These are phyloP conservation scores for Xylariaceae sp. DNA, from an alignment of 2,329 filamentous ascomycete species.

Conservation along the genomic window DNA sequence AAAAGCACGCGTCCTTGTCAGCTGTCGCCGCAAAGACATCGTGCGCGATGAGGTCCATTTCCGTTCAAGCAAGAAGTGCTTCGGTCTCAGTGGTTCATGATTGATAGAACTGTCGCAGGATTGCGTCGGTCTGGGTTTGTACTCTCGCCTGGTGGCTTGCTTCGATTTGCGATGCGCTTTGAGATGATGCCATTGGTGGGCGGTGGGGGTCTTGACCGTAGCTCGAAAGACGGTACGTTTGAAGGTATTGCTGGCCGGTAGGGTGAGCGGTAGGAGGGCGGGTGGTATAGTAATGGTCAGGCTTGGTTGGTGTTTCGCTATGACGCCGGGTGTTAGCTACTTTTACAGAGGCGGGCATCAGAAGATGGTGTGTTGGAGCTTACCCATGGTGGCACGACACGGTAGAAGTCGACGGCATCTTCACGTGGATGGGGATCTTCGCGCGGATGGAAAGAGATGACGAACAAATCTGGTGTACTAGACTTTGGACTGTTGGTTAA, in stretches of 20 bases:
- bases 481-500: too few relatives aligned
- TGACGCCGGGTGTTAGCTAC: not conserved
- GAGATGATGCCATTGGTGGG: constrained; percentile 6
- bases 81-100: not conserved
- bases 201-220: constrained; percentile 10
- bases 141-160: not conserved
- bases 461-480: not conserved
- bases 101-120: constrained; percentile 8
- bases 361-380: not conserved
- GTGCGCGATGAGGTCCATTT: not conserved
- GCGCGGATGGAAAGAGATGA: not conserved
- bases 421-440: not conserved
- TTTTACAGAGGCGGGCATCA: not conserved
- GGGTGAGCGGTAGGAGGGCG: constrained; percentile 10
- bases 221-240: constrained; percentile 8
- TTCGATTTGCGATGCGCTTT: constrained; percentile 3
- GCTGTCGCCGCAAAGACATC: too few relatives aligned
- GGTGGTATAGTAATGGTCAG: constrained; percentile 11
- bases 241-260: constrained; percentile 6
- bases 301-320: constrained; percentile 6
- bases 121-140: constrained; percentile 7
- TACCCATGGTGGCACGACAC: constrained; percentile 7
- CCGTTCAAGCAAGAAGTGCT: not conserved
- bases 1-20: too few relatives aligned
- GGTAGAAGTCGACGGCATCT: constrained; percentile 12